Evolutionary conservation across 2,329 filamentous ascomycete genomes (phyloP).

Genomic region (Pyrenophora graminea): DNA sequence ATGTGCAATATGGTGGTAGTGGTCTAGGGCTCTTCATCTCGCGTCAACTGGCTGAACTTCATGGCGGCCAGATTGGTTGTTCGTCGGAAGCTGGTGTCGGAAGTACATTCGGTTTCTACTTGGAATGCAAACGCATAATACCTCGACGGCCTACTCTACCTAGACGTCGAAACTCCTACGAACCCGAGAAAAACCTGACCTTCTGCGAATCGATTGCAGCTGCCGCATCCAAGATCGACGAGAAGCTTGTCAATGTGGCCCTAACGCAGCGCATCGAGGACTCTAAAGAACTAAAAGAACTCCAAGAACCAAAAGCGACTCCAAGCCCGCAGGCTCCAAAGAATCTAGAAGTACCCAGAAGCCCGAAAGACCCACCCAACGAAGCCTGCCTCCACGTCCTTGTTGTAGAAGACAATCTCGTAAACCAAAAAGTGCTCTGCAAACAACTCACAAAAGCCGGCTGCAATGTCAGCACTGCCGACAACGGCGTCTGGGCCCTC

Average conservation of each 20-base stretch:
- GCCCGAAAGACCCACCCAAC: not conserved
- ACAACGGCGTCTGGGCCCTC: constrained; percentile 42
- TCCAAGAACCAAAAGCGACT: no score
- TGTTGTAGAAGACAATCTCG: constrained; percentile 45
- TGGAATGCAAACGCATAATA: constrained; percentile 29
- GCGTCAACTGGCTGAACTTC: constrained; percentile 40
- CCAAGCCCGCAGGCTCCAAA: no score
- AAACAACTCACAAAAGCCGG: constrained; percentile 41
- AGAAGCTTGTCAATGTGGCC: not conserved
- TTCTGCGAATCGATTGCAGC: not conserved
- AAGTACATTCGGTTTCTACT: constrained; percentile 43
- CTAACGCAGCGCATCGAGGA: not conserved
- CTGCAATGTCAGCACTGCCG: constrained; percentile 34
- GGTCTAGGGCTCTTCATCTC: constrained; percentile 46
- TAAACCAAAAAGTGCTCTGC: constrained; percentile 43
- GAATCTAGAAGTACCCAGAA: no score
- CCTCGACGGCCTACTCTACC: constrained; percentile 5
- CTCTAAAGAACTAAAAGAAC: no score
- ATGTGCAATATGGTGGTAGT: constrained; percentile 42
- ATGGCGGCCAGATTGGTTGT: constrained; percentile 44
- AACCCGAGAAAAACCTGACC: not conserved
- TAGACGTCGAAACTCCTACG: constrained; percentile 5
- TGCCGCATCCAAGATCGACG: not conserved
- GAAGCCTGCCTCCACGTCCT: constrained; percentile 29
- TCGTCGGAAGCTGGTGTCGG: constrained; percentile 35